These are phyloP conservation scores for Aegilops umbellulata DNA, from an alignment of 176 grass and related monocot species.

Conservation along the genomic window DNA sequence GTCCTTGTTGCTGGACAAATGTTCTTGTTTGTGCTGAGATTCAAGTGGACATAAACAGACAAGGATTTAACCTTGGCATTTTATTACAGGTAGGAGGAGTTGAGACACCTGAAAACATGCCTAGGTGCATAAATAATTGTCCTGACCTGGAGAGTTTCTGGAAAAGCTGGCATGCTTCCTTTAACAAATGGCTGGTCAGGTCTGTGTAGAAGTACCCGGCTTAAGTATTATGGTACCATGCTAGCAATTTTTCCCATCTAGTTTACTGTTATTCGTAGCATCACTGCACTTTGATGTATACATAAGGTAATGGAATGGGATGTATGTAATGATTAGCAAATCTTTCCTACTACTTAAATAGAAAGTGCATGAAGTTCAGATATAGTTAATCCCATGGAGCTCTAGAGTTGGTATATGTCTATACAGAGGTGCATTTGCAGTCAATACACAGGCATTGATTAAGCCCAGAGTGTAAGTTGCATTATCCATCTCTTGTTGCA, in stretches of 20 bases:
- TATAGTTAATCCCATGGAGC: slow-evolving; percentile 20
- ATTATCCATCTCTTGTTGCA: slow-evolving; percentile 39
- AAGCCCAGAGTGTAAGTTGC: background rate
- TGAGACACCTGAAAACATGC: slow-evolving; percentile 95
- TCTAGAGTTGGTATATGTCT: slow-evolving; percentile 17
- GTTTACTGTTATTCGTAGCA: background rate
- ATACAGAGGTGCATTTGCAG: background rate
- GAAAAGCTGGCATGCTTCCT: slow-evolving; percentile 99
- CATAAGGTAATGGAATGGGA: background rate
- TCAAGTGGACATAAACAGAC: background rate
- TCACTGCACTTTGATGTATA: background rate
- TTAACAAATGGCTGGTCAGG: slow-evolving; percentile 99
- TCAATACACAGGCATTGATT: background rate
- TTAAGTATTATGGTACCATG: slow-evolving; percentile 28
- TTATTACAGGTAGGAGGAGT: slow-evolving; percentile 72
- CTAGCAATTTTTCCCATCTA: background rate
- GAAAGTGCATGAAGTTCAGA: background rate
- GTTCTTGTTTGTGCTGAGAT: background rate
- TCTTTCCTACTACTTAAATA: background rate
- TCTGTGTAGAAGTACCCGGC: slow-evolving; percentile 19
- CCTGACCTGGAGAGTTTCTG: slow-evolving; percentile 94
- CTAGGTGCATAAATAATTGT: slow-evolving; percentile 92
- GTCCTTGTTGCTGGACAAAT: background rate
- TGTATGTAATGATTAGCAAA: background rate
- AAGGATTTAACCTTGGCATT: slow-evolving; percentile 8